These are phyloP conservation scores for Xylaria sp. DNA, from an alignment of 2,329 filamentous ascomycete species.

Conservation along the genomic window DNA sequence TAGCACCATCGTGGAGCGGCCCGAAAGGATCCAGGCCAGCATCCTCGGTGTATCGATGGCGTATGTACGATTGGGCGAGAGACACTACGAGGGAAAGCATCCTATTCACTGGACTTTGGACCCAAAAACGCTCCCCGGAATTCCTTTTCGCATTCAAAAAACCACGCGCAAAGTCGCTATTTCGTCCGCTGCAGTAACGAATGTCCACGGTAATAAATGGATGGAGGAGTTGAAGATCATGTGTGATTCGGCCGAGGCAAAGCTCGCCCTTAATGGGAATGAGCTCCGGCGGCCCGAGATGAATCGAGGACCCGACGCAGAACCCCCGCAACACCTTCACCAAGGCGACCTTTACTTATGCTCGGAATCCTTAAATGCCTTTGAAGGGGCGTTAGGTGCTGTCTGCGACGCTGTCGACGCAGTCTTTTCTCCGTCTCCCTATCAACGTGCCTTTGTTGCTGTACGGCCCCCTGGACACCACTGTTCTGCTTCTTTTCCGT, in stretches of 20 bases:
- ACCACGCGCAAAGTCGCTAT: slow-evolving; percentile 75
- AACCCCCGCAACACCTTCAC: slow-evolving; percentile 68
- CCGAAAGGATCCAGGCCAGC: slow-evolving; percentile 85
- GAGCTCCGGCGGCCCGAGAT: slow-evolving; percentile 76
- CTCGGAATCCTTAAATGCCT: slow-evolving; percentile 80
- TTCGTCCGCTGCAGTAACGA: slow-evolving; percentile 77
- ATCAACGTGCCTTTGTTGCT: slow-evolving; percentile 84
- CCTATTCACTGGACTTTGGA: slow-evolving; percentile 69
- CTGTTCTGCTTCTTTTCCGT: slow-evolving; percentile 86
- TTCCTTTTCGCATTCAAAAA: slow-evolving; percentile 85
- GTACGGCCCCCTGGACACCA: slow-evolving; percentile 95
- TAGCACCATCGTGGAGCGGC: slow-evolving; percentile 86
- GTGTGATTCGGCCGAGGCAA: slow-evolving; percentile 80
- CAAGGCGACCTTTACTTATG: slow-evolving; percentile 92
- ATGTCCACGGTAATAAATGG: slow-evolving; percentile 90
- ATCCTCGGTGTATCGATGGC: slow-evolving; percentile 83
- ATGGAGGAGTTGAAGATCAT: slow-evolving; percentile 89
- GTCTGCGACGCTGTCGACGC: slow-evolving; percentile 92
- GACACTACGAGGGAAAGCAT: slow-evolving; percentile 73
- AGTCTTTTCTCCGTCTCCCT: slow-evolving; percentile 69
- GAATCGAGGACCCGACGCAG: slow-evolving; percentile 53
- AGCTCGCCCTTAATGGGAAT: slow-evolving; percentile 76
- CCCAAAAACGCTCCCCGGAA: slow-evolving; percentile 58
- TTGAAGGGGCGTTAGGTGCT: slow-evolving; percentile 90
- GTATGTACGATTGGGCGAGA: slow-evolving; percentile 86